Percentiles rank a stretch among this genome's conserved stretches.
These are phyloP conservation scores for Solanum megistacrolobum DNA, from an alignment of 257 asterid genomes.

Conservation along the genomic window DNA sequence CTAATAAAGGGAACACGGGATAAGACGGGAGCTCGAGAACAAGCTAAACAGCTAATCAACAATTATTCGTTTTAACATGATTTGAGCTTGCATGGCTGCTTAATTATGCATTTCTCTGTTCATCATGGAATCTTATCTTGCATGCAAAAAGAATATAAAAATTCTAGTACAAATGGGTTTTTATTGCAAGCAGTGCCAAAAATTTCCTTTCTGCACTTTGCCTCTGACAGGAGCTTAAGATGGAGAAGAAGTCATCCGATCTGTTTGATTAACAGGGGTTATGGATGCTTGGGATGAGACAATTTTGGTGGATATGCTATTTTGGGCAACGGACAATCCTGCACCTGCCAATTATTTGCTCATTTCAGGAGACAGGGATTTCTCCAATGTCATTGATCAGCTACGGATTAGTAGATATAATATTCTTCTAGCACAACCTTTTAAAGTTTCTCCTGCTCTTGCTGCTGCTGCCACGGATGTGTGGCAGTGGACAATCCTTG, in stretches of 20 bases:
- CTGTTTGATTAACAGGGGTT: slow-evolving; percentile 15
- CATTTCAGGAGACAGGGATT: slow-evolving; percentile 48
- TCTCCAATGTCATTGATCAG: slow-evolving; percentile 48
- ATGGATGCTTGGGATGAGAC: slow-evolving; percentile 47
- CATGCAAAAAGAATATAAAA: no score
- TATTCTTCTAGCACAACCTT: slow-evolving; percentile 49
- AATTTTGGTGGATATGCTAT: slow-evolving; percentile 42
- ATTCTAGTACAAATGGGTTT: no score
- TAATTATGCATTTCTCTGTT: not conserved
- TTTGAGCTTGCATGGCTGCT: not conserved
- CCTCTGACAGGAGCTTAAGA: no score
- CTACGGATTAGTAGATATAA: slow-evolving; percentile 38
- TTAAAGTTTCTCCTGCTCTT: slow-evolving; percentile 35
- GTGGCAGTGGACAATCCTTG: slow-evolving; percentile 46
- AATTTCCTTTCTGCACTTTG: not conserved
- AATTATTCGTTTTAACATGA: not conserved
- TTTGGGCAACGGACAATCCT: slow-evolving; percentile 61
- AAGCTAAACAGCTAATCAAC: not conserved
- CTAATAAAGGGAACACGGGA: not conserved
- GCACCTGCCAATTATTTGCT: slow-evolving; percentile 54
- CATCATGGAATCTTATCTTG: no score
- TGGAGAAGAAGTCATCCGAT: no score
- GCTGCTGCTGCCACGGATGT: slow-evolving; percentile 37
- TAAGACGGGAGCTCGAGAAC: not conserved
- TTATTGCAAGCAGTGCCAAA: slow-evolving; percentile 26